Evolutionary conservation across 2,329 filamentous ascomycete species (phyloP).

Genomic region (Fusarium coffeatum): DNA sequence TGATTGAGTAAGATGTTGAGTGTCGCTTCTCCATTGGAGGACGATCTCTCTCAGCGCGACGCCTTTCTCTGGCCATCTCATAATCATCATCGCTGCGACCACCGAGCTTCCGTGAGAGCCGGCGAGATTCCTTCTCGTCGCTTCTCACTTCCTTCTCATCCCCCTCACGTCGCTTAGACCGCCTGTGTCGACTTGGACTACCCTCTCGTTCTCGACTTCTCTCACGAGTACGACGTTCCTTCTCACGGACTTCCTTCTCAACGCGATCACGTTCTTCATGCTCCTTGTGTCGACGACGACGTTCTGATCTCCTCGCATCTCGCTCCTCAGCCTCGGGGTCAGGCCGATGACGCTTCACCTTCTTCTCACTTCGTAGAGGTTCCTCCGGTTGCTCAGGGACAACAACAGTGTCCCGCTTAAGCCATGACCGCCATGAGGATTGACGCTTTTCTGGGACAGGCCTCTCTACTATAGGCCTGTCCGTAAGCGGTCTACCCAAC

Average conservation of each 20-base stretch:
- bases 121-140: slow-evolving; percentile 24
- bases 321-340: slow-evolving; percentile 19
- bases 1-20: slow-evolving; percentile 17
- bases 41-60: slow-evolving; percentile 14
- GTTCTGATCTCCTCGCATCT: slow-evolving; percentile 24
- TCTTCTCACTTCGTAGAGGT: slow-evolving; percentile 16
- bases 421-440: slow-evolving; percentile 27
- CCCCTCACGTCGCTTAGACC: slow-evolving; percentile 20
- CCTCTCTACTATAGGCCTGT: slow-evolving; percentile 26
- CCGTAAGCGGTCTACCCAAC: slow-evolving; percentile 25
- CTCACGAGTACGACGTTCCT: slow-evolving; percentile 17
- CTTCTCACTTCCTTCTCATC: slow-evolving; percentile 3
- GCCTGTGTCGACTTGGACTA: slow-evolving; percentile 17
- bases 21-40: slow-evolving; percentile 22
- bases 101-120: slow-evolving; percentile 10
- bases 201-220: slow-evolving; percentile 18
- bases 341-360: slow-evolving; percentile 10
- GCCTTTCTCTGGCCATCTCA: slow-evolving; percentile 9
- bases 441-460: slow-evolving; percentile 31
- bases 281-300: slow-evolving; percentile 23
- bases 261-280: slow-evolving; percentile 18
- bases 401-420: slow-evolving; percentile 16
- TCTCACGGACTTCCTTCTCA: slow-evolving; percentile 15
- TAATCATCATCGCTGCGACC: slow-evolving; percentile 14
- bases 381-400: slow-evolving; percentile 18